These are phyloP conservation scores for Cladorrhinum sp. DNA, from an alignment of 2,329 filamentous ascomycete species.

Conservation along the genomic window DNA sequence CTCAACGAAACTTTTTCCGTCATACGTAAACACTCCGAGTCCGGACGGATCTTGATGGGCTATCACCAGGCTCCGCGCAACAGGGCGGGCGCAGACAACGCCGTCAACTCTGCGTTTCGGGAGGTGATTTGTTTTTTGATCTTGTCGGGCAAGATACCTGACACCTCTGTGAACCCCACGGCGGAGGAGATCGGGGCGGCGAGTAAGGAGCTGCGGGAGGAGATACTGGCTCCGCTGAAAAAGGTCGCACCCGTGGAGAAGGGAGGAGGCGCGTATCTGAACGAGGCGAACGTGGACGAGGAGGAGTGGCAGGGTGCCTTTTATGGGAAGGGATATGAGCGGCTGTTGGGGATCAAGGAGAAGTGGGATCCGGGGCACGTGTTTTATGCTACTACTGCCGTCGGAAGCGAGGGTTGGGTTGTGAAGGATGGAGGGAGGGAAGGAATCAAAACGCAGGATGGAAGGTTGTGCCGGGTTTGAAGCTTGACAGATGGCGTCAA, in stretches of 20 bases:
- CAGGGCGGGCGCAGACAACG: constrained; percentile 14
- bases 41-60: constrained; percentile 7
- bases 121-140: constrained; percentile 11
- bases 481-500: too few relatives aligned
- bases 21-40: constrained; percentile 7
- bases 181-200: constrained; percentile 7
- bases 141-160: background rate
- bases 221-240: constrained; percentile 17
- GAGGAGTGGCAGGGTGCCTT: constrained; percentile 34
- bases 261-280: constrained; percentile 35
- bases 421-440: constrained; percentile 27
- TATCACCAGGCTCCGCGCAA: constrained; percentile 23
- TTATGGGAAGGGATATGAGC: constrained; percentile 36
- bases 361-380: constrained; percentile 39
- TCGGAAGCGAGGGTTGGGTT: constrained; percentile 42
- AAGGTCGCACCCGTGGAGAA: constrained; percentile 29
- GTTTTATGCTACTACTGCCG: constrained; percentile 40
- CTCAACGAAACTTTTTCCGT: constrained; percentile 20
- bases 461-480: constrained; percentile 37
- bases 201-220: constrained; percentile 9
- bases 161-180: background rate
- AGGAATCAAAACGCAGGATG: constrained; percentile 23
- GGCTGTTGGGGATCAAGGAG: constrained; percentile 37
- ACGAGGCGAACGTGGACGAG: constrained; percentile 41
- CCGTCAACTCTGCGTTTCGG: constrained; percentile 11